Evolutionary conservation across 2,329 filamentous ascomycete genomes (phyloP).

Genomic region (Penicillium aurantiogriseum): DNA sequence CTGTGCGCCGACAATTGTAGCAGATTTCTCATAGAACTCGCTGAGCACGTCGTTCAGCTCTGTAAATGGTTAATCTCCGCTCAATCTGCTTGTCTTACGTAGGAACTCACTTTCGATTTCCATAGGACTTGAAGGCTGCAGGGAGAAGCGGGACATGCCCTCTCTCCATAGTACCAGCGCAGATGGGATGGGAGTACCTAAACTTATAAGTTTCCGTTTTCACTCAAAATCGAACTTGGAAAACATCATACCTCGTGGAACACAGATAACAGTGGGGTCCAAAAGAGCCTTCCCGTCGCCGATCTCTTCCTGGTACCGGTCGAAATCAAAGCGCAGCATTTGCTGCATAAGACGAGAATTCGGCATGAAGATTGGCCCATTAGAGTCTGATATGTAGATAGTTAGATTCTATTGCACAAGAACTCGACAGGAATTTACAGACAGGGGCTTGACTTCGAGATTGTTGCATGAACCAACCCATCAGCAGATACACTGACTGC

Average conservation of each 20-base stretch:
- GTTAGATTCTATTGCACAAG: not conserved
- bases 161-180: constrained; percentile 8
- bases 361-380: constrained; percentile 10
- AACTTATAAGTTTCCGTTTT: not conserved
- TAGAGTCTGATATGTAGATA: constrained; percentile 3
- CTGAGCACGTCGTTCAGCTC: constrained; percentile 4
- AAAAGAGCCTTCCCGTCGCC: not conserved
- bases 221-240: not conserved
- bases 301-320: constrained; percentile 5
- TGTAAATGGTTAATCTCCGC: not conserved
- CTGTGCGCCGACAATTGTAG: not conserved
- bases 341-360: constrained; percentile 12
- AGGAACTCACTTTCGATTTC: constrained; percentile 5
- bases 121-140: constrained; percentile 7
- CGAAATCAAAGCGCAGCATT: constrained; percentile 11
- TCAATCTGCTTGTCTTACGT: fast-evolving
- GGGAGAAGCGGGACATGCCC: constrained; percentile 4
- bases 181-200: constrained; percentile 6
- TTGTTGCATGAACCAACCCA: constrained; percentile 5
- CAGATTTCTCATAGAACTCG: constrained; percentile 8
- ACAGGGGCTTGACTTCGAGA: constrained; percentile 11
- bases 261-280: constrained; percentile 5
- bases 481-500: constrained; percentile 3
- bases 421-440: not conserved
- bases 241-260: constrained; percentile 1